Base-by-base conservation (phyloP, 2,329 filamentous ascomycete genomes). In the Alternaria rosae region DNA sequence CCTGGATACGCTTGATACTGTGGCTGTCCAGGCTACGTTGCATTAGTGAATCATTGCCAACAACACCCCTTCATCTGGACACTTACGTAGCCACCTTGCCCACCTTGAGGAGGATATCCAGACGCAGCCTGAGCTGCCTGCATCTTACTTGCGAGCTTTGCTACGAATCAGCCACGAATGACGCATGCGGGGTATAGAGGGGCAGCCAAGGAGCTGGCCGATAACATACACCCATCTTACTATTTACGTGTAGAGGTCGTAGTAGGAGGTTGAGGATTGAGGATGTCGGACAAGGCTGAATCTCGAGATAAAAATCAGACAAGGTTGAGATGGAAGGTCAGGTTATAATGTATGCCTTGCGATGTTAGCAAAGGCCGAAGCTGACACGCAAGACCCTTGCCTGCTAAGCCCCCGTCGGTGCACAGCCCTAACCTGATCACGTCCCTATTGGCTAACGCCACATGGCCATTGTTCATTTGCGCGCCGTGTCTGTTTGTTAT, bases 1-100 rank as follows among this genome's bases (percentile, higher is more conserved):
- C 82, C 83, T 70, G 82, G 83, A 75, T 85, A 88, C 67, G 86
- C 83, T 80, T 88, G 85, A 78, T 88, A 88, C 72, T 83, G 81
- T 63, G 77, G 79, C 69, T 85, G 82, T 54, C 80, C 78, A 67
- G 80, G 81, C 81, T 82, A 56, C 45, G 55, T 57, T 44, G 54
- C 61, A 59, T 76, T 71, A 76, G 73, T 61, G 70, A 68, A 64
- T 52, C 52, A 30, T 61, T 57, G 61, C 59, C 58, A 57, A 56
- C 45, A 62, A 32, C 15, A 44, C 61, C 55, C 54, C 32, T 28
- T 51, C 44, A 54, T 45, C 15, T 42, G 38, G 12, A 57, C 21
- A 86, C 86, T 84, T 80, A 88, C 86, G 77, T 87, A 86, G 78
- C 82, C 81, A 69, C 81, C 80, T 65, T 75, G 76, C 59, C 75